phyloP scores from a whole-genome alignment of 495 filamentous ascomycete genomes.

The Penicillium odoratum region DNA sequence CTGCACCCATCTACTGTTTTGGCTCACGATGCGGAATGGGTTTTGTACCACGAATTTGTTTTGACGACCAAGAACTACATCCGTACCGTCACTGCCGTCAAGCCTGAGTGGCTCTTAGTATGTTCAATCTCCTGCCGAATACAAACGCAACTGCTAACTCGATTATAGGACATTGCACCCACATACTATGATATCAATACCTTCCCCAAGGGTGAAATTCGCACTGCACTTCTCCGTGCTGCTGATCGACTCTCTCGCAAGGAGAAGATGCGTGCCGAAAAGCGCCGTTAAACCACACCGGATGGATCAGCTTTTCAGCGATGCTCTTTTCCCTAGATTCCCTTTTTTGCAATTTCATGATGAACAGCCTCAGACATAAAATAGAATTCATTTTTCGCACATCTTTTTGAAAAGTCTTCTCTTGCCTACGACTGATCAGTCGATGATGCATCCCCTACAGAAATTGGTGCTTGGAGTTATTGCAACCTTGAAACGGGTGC shows the following conservation, averaged over 20 bases:
- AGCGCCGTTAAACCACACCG: constrained; percentile 26
- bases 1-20: constrained; percentile 91
- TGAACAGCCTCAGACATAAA: not conserved
- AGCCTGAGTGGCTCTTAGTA: constrained; percentile 82
- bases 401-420: too few species aligned
- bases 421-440: too few species aligned
- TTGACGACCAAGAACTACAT: constrained; percentile 95
- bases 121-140: constrained; percentile 32
- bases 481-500: too few species aligned
- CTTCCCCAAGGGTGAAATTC: constrained; percentile 86
- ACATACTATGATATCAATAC: constrained; percentile 84
- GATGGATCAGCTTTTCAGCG: not conserved
- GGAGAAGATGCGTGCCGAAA: constrained; percentile 59
- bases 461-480: too few species aligned
- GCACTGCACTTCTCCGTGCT: constrained; percentile 69
- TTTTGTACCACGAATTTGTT: constrained; percentile 98
- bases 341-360: constrained; percentile 11
- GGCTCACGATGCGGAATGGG: constrained; percentile 86
- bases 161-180: constrained; percentile 76
- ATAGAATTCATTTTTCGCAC: not conserved
- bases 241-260: constrained; percentile 72
- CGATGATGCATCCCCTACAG: too few species aligned
- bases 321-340: constrained; percentile 17
- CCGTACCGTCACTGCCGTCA: constrained; percentile 58
- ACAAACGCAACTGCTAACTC: constrained; percentile 20